A percentile compares a stretch with the other conserved stretches of the same genome.
phyloP scores from a whole-genome alignment of 768 basidiomycete genomes.

The Suillus variegatus region DNA sequence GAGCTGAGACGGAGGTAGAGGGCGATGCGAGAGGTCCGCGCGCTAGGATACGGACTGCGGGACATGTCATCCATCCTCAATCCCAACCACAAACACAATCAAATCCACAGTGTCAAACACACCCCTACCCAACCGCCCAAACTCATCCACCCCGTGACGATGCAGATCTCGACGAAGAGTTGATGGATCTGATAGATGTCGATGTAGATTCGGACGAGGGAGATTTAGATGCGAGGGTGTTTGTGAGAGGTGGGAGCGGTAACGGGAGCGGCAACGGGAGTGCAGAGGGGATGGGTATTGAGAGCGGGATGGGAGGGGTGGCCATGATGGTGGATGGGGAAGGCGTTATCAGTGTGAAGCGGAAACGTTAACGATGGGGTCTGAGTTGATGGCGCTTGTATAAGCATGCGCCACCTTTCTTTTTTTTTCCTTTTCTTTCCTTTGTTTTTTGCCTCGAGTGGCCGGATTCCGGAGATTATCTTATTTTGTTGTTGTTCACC shows the following conservation, averaged over 20 bases:
- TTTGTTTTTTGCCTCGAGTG: not conserved
- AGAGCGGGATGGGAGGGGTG: not conserved
- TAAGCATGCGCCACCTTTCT: not conserved
- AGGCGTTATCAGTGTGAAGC: conserved; percentile 12
- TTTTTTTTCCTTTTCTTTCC: not conserved
- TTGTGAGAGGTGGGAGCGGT: conserved; percentile 18
- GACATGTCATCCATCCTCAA: conserved; percentile 16
- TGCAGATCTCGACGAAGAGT: conserved; percentile 23
- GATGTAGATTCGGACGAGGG: conserved; percentile 12
- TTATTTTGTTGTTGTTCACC: not conserved
- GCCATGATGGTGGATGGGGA: conserved; percentile 11
- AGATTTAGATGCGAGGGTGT: conserved; percentile 4
- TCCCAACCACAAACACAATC: not conserved
- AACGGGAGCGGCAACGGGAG: conserved; percentile 12
- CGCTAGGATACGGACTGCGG: conserved; percentile 29
- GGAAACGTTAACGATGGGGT: conserved; percentile 12
- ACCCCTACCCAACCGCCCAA: not conserved
- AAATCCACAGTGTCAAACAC: not conserved
- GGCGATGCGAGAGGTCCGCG: conserved; percentile 23
- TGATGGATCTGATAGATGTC: conserved; percentile 24
- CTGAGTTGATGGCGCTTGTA: not conserved
- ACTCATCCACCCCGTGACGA: conserved; percentile 9
- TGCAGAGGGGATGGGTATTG: conserved; percentile 7
- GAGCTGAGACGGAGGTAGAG: conserved; percentile 36
- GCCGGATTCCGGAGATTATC: not conserved